Conservation (phyloP, 257 asterid species). For the Striga asiatica region DNA sequence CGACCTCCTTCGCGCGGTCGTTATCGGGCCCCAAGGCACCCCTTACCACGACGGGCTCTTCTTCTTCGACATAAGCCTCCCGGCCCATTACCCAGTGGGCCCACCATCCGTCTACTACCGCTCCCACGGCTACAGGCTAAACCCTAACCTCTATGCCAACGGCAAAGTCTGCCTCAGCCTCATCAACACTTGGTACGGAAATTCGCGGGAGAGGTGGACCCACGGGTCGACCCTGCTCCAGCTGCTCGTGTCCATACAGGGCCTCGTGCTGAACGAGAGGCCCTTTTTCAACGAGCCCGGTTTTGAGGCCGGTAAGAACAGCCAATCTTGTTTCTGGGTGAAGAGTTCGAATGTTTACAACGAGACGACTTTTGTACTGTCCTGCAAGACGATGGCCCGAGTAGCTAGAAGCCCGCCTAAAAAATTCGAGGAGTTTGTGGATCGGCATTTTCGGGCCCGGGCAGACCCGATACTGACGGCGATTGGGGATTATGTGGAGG, state of each 20-base stretch:
- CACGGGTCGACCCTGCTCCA: constrained; percentile 41
- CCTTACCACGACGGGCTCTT: constrained; percentile 68
- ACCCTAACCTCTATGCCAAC: constrained; percentile 38
- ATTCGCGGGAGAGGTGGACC: constrained; percentile 26
- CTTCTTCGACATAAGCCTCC: constrained; percentile 53
- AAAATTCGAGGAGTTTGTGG: constrained; percentile 34
- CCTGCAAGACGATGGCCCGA: constrained; percentile 40
- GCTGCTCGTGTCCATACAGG: constrained; percentile 48
- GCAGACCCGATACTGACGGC: constrained; percentile 21
- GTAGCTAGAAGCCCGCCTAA: constrained; percentile 24
- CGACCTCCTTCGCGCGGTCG: constrained; percentile 56
- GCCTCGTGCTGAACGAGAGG: constrained; percentile 43
- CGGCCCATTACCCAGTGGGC: constrained; percentile 42
- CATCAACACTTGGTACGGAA: constrained; percentile 39
- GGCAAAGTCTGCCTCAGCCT: constrained; percentile 52
- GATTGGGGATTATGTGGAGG: constrained; percentile 21
- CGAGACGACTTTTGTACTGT: constrained; percentile 19
- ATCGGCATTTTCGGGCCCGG: constrained; percentile 20
- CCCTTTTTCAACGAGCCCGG: constrained; percentile 56
- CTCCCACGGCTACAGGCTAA: constrained; percentile 37
- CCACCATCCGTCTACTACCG: constrained; percentile 47
- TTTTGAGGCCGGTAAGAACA: background rate
- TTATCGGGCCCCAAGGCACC: constrained; percentile 41
- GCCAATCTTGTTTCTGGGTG: background rate
- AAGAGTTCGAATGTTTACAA: constrained; percentile 23